Percentiles rank a stretch among this genome's conserved stretches.
phyloP scores from a whole-genome alignment of 2,329 filamentous ascomycete species.

The Clonostachys byssicola region DNA sequence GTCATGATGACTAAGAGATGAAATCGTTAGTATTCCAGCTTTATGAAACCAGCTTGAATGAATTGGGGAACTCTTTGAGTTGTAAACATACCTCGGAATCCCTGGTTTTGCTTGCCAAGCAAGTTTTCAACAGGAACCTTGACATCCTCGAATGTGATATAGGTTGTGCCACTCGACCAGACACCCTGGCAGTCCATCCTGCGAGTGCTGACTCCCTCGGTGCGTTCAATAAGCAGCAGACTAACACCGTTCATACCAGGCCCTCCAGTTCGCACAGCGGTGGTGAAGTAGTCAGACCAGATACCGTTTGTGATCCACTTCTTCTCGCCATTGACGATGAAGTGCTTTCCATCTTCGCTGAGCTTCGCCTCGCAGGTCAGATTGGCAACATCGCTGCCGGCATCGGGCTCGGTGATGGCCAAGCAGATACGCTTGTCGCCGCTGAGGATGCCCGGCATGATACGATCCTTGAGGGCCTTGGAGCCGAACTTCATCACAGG shows the following conservation, averaged over 20 bases:
- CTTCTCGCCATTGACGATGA: slow-evolving; percentile 99
- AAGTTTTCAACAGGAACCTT: slow-evolving; percentile 99
- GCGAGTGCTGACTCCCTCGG: slow-evolving; percentile 83
- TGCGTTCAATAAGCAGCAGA: slow-evolving; percentile 87
- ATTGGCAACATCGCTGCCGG: slow-evolving; percentile 92
- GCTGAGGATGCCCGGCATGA: slow-evolving; percentile 80
- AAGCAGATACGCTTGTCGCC: slow-evolving; percentile 97
- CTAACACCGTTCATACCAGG: slow-evolving; percentile 90
- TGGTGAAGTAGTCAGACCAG: slow-evolving; percentile 82
- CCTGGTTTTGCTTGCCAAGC: slow-evolving; percentile 95
- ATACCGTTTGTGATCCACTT: slow-evolving; percentile 99
- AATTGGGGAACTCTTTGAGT: slow-evolving; percentile 1
- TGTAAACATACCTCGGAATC: slow-evolving; percentile 67
- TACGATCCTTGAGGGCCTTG: slow-evolving; percentile 78
- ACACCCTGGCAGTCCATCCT: slow-evolving; percentile 99
- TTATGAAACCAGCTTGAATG: too few species aligned
- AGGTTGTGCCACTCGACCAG: slow-evolving; percentile 92
- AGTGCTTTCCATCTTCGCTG: slow-evolving; percentile 93
- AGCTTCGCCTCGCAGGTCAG: slow-evolving; percentile 94
- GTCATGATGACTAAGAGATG: slow-evolving; percentile 79
- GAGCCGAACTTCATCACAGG: slow-evolving; percentile 90
- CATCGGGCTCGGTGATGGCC: slow-evolving; percentile 95
- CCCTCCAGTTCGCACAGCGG: slow-evolving; percentile 85
- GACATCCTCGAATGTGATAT: slow-evolving; percentile 97
- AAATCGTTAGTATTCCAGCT: slow-evolving; percentile 1